phyloP scores from a whole-genome alignment of 192 early-diverging fungal species.

The Geranomyces variabilis region DNA sequence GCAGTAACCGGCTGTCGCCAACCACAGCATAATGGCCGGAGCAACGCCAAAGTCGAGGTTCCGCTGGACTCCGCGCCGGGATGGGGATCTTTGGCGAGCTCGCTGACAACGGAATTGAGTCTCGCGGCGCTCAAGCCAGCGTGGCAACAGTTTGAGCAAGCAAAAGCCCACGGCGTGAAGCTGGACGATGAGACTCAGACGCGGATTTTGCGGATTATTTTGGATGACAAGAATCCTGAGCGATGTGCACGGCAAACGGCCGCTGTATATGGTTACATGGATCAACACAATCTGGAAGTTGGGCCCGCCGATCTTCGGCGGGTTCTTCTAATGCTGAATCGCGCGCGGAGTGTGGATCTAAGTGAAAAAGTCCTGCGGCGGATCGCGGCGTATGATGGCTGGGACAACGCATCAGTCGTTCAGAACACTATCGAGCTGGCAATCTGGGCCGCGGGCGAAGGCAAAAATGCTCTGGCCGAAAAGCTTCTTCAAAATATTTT shows the following conservation, averaged over 20 bases:
- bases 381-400: not conserved
- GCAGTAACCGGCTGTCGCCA: too few relatives aligned
- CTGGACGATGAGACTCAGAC: not conserved
- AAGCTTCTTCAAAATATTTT: not conserved
- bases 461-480: not conserved
- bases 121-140: not conserved
- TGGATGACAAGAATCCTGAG: not conserved
- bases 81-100: too few relatives aligned
- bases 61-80: too few relatives aligned
- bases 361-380: not conserved
- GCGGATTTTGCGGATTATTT: not conserved
- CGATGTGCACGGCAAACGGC: not conserved
- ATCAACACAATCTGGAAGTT: not conserved
- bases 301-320: not conserved
- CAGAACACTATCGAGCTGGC: not conserved
- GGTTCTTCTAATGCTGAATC: not conserved
- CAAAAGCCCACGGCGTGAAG: not conserved
- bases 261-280: not conserved
- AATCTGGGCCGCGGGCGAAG: not conserved
- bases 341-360: not conserved
- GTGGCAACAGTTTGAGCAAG: not conserved
- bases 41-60: too few relatives aligned
- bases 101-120: too few relatives aligned
- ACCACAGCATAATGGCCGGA: too few relatives aligned
- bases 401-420: not conserved